These are phyloP conservation scores for Stylonectria norvegica DNA, from an alignment of 2,329 filamentous ascomycete genomes.

Conservation along the genomic window DNA sequence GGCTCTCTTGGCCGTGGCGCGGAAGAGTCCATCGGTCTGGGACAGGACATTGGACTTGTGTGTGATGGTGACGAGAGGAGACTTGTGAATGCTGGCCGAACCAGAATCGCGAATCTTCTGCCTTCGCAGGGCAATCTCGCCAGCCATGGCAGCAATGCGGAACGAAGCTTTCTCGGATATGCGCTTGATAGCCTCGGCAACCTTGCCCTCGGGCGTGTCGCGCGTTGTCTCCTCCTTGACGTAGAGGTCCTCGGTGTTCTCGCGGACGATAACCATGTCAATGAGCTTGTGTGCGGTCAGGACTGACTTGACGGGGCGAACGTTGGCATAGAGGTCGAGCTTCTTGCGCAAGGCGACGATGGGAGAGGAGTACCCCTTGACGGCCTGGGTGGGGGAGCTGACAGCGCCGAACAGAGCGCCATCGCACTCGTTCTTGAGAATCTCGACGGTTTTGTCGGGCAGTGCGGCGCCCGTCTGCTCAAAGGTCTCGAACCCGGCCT, in stretches of 20 bases:
- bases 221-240: constrained; percentile 94
- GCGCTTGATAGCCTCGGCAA: constrained; percentile 96
- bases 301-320: constrained; percentile 88
- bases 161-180: constrained; percentile 82
- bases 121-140: constrained; percentile 85
- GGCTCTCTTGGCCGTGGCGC: constrained; percentile 70
- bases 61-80: constrained; percentile 86
- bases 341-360: constrained; percentile 96
- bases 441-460: constrained; percentile 84
- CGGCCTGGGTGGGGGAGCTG: constrained; percentile 82
- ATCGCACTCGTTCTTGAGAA: constrained; percentile 87
- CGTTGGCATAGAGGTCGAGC: constrained; percentile 94
- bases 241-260: constrained; percentile 98
- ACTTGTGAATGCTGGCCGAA: constrained; percentile 57
- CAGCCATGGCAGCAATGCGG: constrained; percentile 89
- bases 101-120: constrained; percentile 70
- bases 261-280: constrained; percentile 96
- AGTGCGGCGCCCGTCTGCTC: constrained; percentile 84
- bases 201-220: constrained; percentile 71
- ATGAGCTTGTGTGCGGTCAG: constrained; percentile 65
- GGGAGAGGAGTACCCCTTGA: constrained; percentile 92
- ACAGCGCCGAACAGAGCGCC: constrained; percentile 96
- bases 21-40: constrained; percentile 95
- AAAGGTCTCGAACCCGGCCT: constrained; percentile 92
- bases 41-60: constrained; percentile 98